Evolutionary conservation across 495 filamentous ascomycete species (phyloP), one percentile per base, ranked within the genome.

Genomic region (Copromyces sp.): DNA sequence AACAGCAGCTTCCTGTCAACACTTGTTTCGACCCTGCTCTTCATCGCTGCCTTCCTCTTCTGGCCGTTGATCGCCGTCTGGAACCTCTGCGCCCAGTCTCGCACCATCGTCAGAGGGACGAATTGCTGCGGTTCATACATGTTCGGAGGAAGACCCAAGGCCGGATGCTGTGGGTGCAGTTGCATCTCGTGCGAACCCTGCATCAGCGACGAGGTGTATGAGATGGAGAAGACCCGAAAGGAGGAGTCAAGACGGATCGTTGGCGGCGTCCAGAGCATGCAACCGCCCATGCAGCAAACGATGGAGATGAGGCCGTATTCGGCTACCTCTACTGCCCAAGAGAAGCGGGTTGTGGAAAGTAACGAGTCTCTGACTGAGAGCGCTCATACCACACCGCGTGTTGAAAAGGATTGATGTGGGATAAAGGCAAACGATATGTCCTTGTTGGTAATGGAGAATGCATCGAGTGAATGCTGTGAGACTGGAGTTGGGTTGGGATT

Each of bases 31-130:
- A 12, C 35, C 16, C 11, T 47, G 32, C 42, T 74, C 5, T 74
- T 74, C 40, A 39, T 71, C 9, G 35, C 47, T 20, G 69, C 73
- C n/a, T 42, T 74, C 38, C 3, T 45, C 16, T 47, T 44, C 47
- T 74, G 73, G 73, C 73, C 73, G 9, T 8, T 42, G 53, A 74
- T 74, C 14, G 11, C 24, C 35, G 16, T 74, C 7, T 74, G 73
- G 73, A 70, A 74, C 17, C 47, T 71, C 29, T 71, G 73, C 70
- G 53, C 71, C 14, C 32, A 29, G 45, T 72, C 20, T 11, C 35
- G 29, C 71, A 16, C 9, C 24, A 71, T 53, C 70, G 2, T 40
- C 11, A 38, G 29, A 39, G 53, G 37, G 24, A 72, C 71, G 37
- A 72, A 61, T 41, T 44, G 38, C 9, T 68, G 39, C 39, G 20